phyloP scores from a whole-genome alignment of 176 grass and related monocot species.

The Oryza glumipatula region DNA sequence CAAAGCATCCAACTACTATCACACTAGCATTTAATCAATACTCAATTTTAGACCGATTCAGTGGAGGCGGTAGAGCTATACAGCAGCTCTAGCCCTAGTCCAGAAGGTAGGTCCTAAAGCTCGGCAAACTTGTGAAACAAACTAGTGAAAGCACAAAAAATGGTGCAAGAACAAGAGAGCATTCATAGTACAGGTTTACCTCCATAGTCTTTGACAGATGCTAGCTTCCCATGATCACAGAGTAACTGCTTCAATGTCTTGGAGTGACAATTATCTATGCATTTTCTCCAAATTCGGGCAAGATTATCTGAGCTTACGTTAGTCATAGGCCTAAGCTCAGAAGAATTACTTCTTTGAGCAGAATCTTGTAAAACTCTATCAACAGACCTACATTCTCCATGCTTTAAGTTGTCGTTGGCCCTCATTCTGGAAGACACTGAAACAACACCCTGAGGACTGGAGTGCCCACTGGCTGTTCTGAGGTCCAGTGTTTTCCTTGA shows the following conservation, averaged over 20 bases:
- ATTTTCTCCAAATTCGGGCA: slow-evolving; percentile 74
- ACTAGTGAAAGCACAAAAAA: slow-evolving; percentile 12
- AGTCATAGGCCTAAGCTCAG: slow-evolving; percentile 42
- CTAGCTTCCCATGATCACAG: slow-evolving; percentile 69
- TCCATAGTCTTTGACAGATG: slow-evolving; percentile 70
- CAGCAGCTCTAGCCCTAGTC: slow-evolving; percentile 1
- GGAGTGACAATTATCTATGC: slow-evolving; percentile 87
- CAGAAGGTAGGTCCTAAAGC: neutral
- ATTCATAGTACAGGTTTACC: slow-evolving; percentile 48
- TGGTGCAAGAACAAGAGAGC: slow-evolving; percentile 23
- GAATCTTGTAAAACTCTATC: slow-evolving; percentile 56
- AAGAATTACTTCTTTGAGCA: slow-evolving; percentile 51
- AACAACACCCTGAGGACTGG: slow-evolving; percentile 49
- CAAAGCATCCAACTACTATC: slow-evolving; percentile 3
- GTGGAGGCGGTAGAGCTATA: neutral
- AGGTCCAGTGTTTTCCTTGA: slow-evolving; percentile 47
- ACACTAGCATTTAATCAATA: neutral
- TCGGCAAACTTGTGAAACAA: neutral
- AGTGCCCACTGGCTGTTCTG: slow-evolving; percentile 51
- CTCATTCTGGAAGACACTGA: slow-evolving; percentile 53
- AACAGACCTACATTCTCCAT: slow-evolving; percentile 60
- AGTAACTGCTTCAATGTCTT: slow-evolving; percentile 81
- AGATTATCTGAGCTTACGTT: slow-evolving; percentile 62
- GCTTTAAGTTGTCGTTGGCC: slow-evolving; percentile 38
- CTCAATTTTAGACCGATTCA: slow-evolving; percentile 6